Base-by-base conservation (phyloP, 805 yeast species). In the Sungouiella thailandica region DNA sequence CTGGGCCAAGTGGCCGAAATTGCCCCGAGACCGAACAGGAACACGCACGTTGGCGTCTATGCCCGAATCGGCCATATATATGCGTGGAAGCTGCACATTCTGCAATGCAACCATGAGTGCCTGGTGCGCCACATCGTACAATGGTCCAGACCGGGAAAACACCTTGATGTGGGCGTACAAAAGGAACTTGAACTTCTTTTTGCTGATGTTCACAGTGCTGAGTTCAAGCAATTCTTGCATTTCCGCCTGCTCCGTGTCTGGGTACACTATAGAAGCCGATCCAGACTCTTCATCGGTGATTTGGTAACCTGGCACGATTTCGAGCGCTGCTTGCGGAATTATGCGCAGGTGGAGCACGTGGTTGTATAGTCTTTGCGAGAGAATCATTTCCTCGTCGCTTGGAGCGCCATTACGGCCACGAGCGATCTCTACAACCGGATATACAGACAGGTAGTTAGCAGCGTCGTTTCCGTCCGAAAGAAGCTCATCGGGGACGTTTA, bases 341-440 rank as follows among this genome's bases (percentile, higher is more conserved):
- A 83, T 41, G 18, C 74, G 72, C 9, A 83, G 73, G 40, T 77
- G 78, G 29, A 73, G 57, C 4, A 86, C 53, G 4, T 74, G 62
- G 43, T 83, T 83, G 47, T 77, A 76, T 16, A 84, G 47, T 37
- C 64, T 64, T 53, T 85, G 94, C 1, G 85, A 74, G 14, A 82
- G 50, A 19, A 73, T 76, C 78, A 83, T 84, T 53, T 87, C 96
- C 58, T 87, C 95, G 46, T 80, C 84, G 1, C 89, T 77, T 18
- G 95, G 95, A 1, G 87, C 84, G 10, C 94, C 93, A 7, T 62
- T 53, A 34, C 86, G 68, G 19, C 95, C 95, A 34, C 88, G 64
- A 37, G 79, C 74, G 7, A 85, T 76, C 42, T 83, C 88, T 6
- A 87, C 86, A 11, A 80, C 77, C 0, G 95, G 90, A 52, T 74